These are phyloP conservation scores for Pulveroboletus sp. DNA, from an alignment of 1,284 basidiomycete genomes.

Conservation along the genomic window DNA sequence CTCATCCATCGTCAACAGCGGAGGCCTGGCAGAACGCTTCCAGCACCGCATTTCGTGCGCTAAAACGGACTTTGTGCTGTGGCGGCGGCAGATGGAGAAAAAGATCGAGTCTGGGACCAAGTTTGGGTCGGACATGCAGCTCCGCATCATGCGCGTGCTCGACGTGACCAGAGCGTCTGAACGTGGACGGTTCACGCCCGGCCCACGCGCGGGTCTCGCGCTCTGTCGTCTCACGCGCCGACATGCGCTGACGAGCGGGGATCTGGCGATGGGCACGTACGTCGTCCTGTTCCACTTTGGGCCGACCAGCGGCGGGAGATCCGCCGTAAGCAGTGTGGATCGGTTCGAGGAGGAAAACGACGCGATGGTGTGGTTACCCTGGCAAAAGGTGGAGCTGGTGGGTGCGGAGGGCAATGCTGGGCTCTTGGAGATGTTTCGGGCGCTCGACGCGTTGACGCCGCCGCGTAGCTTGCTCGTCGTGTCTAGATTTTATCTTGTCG, in stretches of 20 bases:
- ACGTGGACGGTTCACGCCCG: conserved; percentile 9
- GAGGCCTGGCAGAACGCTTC: conserved; percentile 52
- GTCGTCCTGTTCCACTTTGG: conserved; percentile 34
- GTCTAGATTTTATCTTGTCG: conserved; percentile 31
- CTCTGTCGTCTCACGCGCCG: conserved; percentile 30
- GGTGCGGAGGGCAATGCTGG: conserved; percentile 4
- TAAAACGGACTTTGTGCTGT: conserved; percentile 47
- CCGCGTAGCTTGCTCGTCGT: conserved; percentile 34
- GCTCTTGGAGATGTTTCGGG: conserved; percentile 23
- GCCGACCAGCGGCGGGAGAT: conserved; percentile 14
- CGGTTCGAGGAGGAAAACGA: conserved; percentile 30
- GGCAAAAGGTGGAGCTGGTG: conserved; percentile 31
- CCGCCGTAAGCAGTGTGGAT: conserved; percentile 18
- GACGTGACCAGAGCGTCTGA: conserved; percentile 24
- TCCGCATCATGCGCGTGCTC: conserved; percentile 40
- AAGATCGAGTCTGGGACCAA: conserved; percentile 24
- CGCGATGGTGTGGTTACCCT: conserved; percentile 35
- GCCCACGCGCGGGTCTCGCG: conserved; percentile 29
- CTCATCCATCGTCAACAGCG: conserved; percentile 30
- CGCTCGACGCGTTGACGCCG: conserved; percentile 32
- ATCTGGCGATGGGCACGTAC: conserved; percentile 33
- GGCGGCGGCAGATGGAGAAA: conserved; percentile 49
- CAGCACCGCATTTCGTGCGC: conserved; percentile 42
- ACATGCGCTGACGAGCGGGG: conserved; percentile 17
- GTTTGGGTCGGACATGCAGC: conserved; percentile 36